Percentiles rank a stretch among this genome's conserved stretches.
Evolutionary conservation across 495 filamentous ascomycete species (phyloP).

Genomic region (Ramalina peruviana): DNA sequence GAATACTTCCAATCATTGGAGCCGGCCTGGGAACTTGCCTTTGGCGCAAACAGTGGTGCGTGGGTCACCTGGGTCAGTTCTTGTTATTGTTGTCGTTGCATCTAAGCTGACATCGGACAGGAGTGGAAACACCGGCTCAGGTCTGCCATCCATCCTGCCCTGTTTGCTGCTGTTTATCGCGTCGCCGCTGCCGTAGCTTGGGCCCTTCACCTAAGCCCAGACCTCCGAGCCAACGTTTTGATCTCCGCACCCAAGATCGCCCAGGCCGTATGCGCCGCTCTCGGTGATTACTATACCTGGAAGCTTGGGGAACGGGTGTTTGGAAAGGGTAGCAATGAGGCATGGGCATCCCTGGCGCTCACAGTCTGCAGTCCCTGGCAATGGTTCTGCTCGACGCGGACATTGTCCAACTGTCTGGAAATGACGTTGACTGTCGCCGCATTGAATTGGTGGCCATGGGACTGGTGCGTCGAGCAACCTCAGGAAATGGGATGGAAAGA

Average conservation of each 20-base stretch:
- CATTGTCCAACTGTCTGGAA: constrained; percentile 88
- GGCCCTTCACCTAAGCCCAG: constrained; percentile 32
- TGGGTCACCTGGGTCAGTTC: constrained; percentile 86
- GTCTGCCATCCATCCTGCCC: constrained; percentile 77
- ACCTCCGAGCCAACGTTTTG: constrained; percentile 46
- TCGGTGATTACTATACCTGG: constrained; percentile 83
- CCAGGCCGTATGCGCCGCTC: constrained; percentile 65
- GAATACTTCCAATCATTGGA: constrained; percentile 96
- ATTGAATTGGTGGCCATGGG: constrained; percentile 80
- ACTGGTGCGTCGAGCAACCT: constrained; percentile 28
- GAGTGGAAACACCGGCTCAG: constrained; percentile 89
- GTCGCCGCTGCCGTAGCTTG: constrained; percentile 37
- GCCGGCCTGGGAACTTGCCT: constrained; percentile 83
- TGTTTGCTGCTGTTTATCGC: constrained; percentile 71
- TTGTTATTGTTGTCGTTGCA: neutral
- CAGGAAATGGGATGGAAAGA: constrained; percentile 12
- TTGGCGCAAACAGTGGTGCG: constrained; percentile 61
- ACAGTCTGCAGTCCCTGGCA: constrained; percentile 83
- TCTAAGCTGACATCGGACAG: constrained; percentile 31
- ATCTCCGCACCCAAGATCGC: constrained; percentile 56
- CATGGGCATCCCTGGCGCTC: constrained; percentile 51
- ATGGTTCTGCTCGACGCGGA: constrained; percentile 88
- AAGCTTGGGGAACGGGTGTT: constrained; percentile 62
- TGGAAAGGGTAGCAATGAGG: constrained; percentile 45
- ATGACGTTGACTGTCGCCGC: constrained; percentile 73